These are phyloP conservation scores for Cicer yamashitae DNA, from an alignment of 306 rosid species.

Conservation along the genomic window DNA sequence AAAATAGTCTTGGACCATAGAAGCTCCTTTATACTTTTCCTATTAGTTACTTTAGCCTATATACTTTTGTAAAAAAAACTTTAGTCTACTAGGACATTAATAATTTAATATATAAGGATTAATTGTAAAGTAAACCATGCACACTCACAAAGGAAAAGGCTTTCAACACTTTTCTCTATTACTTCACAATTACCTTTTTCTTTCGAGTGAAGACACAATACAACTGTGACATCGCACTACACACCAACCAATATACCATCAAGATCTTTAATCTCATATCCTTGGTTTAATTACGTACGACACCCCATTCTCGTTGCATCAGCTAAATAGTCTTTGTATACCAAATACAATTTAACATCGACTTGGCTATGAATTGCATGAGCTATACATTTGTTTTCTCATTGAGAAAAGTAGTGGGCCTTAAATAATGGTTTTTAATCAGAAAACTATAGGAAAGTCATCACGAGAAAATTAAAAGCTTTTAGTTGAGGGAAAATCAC, in stretches of 20 bases:
- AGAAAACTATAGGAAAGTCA: background rate
- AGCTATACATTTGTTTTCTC: no score
- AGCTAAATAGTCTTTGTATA: slow-evolving; percentile 13
- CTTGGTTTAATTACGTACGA: background rate
- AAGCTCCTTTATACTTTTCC: background rate
- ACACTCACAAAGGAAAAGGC: slow-evolving; percentile 32
- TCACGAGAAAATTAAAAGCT: slow-evolving; percentile 39
- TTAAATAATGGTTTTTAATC: slow-evolving; percentile 16
- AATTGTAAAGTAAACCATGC: slow-evolving; percentile 40
- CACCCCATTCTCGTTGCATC: slow-evolving; percentile 27
- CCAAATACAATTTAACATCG: no score
- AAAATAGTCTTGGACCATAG: no score
- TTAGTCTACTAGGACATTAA: no score
- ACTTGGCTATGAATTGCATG: no score
- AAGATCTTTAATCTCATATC: slow-evolving; percentile 7
- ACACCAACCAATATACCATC: slow-evolving; percentile 5
- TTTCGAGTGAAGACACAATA: slow-evolving; percentile 47
- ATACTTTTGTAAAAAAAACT: background rate
- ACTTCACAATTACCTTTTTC: slow-evolving; percentile 37
- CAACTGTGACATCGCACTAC: slow-evolving; percentile 58
- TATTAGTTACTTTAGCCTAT: slow-evolving; percentile 34
- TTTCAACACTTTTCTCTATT: slow-evolving; percentile 37
- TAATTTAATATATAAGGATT: slow-evolving; percentile 6
- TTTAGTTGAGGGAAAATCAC: slow-evolving; percentile 16
- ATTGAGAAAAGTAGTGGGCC: slow-evolving; percentile 41